phyloP scores from a whole-genome alignment of 192 early-diverging fungal species.

The Entomortierella parvispora region DNA sequence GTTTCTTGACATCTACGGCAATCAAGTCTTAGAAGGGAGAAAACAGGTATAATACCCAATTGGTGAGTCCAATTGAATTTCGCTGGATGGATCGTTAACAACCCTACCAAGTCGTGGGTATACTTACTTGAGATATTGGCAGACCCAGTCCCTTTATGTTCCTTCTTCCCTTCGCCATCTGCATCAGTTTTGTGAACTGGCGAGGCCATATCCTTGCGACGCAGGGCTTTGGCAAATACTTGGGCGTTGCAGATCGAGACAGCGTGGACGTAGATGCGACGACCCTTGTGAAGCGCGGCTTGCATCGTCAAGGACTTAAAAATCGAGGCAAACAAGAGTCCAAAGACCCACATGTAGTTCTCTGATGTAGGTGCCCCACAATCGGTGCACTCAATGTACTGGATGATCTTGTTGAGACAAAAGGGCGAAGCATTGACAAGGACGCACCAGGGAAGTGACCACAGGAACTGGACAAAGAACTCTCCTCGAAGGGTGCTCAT shows the following conservation, averaged over 20 bases:
- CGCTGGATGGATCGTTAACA: not conserved
- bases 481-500: constrained; percentile 29
- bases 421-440: constrained; percentile 41
- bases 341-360: constrained; percentile 67
- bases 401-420: constrained; percentile 52
- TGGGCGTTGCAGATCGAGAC: constrained; percentile 58
- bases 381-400: constrained; percentile 43
- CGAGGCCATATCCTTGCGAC: constrained; percentile 59
- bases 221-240: constrained; percentile 60
- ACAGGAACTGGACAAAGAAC: constrained; percentile 43
- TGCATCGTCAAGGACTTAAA: constrained; percentile 59
- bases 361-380: constrained; percentile 33
- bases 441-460: constrained; percentile 41
- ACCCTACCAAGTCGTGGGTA: not conserved
- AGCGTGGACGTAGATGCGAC: constrained; percentile 68
- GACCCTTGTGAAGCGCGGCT: constrained; percentile 71
- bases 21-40: constrained; percentile 30
- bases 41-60: constrained; percentile 50
- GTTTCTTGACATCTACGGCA: constrained; percentile 38
- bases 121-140: constrained; percentile 44
- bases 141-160: too few relatives aligned
- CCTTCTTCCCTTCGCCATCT: constrained; percentile 22
- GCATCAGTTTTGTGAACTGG: constrained; percentile 42
- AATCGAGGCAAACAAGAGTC: constrained; percentile 60
- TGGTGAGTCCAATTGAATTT: not conserved